Percentiles rank a stretch among this genome's conserved stretches.
Conservation (phyloP, 148 eudicot species). For the Polygonum maritimum region DNA sequence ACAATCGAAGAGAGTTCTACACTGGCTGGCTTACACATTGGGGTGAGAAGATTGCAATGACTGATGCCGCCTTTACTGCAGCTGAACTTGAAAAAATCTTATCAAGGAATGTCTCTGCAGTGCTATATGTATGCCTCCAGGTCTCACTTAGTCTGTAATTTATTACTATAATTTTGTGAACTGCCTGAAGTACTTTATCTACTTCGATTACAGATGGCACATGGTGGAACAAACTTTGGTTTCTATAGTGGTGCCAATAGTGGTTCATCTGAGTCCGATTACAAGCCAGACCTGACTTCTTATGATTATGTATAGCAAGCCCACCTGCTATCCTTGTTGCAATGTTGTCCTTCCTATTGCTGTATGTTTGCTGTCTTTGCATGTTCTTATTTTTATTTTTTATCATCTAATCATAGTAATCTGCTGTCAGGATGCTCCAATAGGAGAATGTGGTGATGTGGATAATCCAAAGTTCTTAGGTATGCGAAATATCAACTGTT, state of each 20-base stretch:
- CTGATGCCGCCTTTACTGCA: conserved; percentile 71
- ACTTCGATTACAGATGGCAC: conserved; percentile 61
- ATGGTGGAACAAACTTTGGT: conserved; percentile 97
- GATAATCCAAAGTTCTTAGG: conserved; percentile 79
- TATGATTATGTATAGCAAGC: conserved; percentile 90
- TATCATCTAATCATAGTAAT: background rate
- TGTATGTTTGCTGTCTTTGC: background rate
- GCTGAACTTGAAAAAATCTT: conserved; percentile 61
- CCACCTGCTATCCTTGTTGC: conserved; percentile 12
- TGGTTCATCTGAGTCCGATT: conserved; percentile 59
- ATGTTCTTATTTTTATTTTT: background rate
- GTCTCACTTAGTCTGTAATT: background rate
- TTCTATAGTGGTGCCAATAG: conserved; percentile 92
- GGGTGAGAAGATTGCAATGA: conserved; percentile 75
- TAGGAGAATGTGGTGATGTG: conserved; percentile 88
- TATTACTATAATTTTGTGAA: background rate
- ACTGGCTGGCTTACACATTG: conserved; percentile 99
- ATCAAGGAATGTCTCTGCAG: conserved; percentile 77
- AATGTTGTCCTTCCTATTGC: background rate
- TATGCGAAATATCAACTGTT: conserved; percentile 9
- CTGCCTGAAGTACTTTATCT: background rate
- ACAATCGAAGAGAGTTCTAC: conserved; percentile 66
- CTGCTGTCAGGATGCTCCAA: conserved; percentile 80
- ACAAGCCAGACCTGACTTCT: conserved; percentile 93
- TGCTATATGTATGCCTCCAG: conserved; percentile 68